These are phyloP conservation scores for Arabidopsis suecica DNA, from an alignment of 345 rosid genomes.

Conservation along the genomic window DNA sequence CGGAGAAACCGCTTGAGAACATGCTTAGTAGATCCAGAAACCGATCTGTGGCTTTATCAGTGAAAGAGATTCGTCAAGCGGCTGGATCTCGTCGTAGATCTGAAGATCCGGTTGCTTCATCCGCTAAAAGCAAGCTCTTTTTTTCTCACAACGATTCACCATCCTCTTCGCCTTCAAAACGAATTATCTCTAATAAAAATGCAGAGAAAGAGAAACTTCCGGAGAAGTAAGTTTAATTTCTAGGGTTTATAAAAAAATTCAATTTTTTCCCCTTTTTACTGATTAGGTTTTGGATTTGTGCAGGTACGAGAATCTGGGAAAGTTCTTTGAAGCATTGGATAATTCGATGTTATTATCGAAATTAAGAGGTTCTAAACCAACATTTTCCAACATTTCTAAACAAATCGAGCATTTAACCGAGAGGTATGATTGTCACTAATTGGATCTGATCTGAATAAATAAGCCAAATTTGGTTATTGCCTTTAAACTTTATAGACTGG, in stretches of 20 bases:
- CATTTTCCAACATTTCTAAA: constrained; percentile 57
- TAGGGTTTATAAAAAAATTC: neutral
- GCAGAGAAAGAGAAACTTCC: constrained; percentile 46
- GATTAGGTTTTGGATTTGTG: constrained; percentile 1
- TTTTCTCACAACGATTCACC: constrained; percentile 37
- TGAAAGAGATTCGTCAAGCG: constrained; percentile 60
- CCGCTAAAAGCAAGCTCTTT: constrained; percentile 53
- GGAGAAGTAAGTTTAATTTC: constrained; percentile 47
- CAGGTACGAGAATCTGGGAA: constrained; percentile 65
- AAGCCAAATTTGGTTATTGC: neutral
- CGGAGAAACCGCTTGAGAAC: constrained; percentile 52
- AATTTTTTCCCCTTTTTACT: neutral
- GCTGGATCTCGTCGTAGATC: constrained; percentile 56
- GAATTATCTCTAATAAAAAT: constrained; percentile 22
- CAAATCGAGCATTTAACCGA: constrained; percentile 71
- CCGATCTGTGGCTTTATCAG: constrained; percentile 63
- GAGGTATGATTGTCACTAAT: constrained; percentile 51
- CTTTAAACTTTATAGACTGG: neutral
- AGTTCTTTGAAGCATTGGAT: constrained; percentile 73
- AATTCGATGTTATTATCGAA: constrained; percentile 57
- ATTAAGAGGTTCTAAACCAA: constrained; percentile 61
- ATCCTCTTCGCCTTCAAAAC: constrained; percentile 30
- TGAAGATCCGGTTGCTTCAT: constrained; percentile 39
- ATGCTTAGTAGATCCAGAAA: constrained; percentile 54
- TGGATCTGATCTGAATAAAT: constrained; percentile 6